Conservation (phyloP, 2,329 filamentous ascomycete genomes). For the Beauveria rudraprayagi region DNA sequence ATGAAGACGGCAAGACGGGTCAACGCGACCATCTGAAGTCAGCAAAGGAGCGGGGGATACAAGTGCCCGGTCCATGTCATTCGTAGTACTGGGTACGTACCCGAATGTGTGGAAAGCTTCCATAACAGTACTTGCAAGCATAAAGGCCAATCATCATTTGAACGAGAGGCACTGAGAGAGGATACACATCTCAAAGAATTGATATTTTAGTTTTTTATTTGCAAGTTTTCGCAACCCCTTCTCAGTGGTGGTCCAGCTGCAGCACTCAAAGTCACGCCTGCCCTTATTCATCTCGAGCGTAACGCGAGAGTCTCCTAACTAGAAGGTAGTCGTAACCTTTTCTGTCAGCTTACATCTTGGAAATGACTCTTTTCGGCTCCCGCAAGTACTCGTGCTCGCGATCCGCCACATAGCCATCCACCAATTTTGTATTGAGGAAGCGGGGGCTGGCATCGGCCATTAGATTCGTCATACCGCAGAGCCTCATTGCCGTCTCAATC, state of each 20-base stretch:
- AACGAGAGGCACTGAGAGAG: too few relatives aligned
- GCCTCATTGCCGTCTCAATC: slow-evolving; percentile 29
- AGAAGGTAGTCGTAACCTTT: neutral
- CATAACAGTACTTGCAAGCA: too few relatives aligned
- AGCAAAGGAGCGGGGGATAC: too few relatives aligned
- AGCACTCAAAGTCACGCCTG: neutral
- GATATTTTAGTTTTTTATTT: too few relatives aligned
- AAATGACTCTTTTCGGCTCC: neutral
- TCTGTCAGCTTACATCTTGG: neutral
- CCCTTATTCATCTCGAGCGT: neutral
- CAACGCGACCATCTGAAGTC: too few relatives aligned
- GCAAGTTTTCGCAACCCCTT: too few relatives aligned
- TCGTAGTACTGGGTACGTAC: neutral
- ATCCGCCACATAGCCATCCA: slow-evolving; percentile 16
- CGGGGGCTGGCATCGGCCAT: slow-evolving; percentile 12
- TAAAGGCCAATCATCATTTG: too few relatives aligned
- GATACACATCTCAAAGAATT: too few relatives aligned
- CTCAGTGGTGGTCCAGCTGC: too few relatives aligned
- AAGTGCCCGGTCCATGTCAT: neutral
- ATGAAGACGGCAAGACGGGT: too few relatives aligned
- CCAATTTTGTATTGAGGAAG: slow-evolving; percentile 18
- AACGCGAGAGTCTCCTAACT: neutral
- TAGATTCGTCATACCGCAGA: slow-evolving; percentile 20
- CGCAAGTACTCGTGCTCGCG: neutral
- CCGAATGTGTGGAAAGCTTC: too few relatives aligned